Evolutionary conservation across 805 yeast species (phyloP).

Genomic region (Wickerhamomyces chambardii): DNA sequence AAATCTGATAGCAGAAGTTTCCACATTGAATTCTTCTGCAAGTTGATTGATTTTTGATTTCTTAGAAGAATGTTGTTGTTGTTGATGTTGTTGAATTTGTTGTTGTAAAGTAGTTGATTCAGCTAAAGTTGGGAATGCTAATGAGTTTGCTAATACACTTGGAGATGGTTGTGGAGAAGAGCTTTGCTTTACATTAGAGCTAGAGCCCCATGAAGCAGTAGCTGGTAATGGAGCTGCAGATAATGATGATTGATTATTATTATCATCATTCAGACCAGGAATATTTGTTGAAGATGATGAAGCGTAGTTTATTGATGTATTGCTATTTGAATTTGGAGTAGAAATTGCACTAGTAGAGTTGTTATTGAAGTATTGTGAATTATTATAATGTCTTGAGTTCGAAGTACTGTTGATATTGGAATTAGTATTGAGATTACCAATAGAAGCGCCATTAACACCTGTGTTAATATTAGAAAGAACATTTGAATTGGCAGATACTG

Average conservation of each 20-base stretch:
- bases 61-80: slow-evolving; percentile 16
- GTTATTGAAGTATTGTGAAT: slow-evolving; percentile 3
- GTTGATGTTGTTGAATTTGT: slow-evolving; percentile 21
- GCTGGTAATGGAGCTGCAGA: slow-evolving; percentile 51
- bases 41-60: slow-evolving; percentile 17
- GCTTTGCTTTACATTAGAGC: slow-evolving; percentile 5
- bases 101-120: slow-evolving; percentile 27
- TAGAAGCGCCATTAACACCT: no score
- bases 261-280: slow-evolving; percentile 3
- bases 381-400: slow-evolving; percentile 12
- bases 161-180: slow-evolving; percentile 25
- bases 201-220: slow-evolving; percentile 58
- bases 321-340: slow-evolving; percentile 6
- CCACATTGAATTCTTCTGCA: slow-evolving; percentile 25
- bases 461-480: no score
- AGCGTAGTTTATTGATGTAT: slow-evolving; percentile 1
- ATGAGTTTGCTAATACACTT: slow-evolving; percentile 32
- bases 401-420: background rate
- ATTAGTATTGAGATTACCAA: slow-evolving; percentile 2
- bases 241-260: slow-evolving; percentile 8
- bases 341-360: background rate
- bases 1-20: slow-evolving; percentile 34
- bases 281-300: slow-evolving; percentile 5
- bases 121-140: slow-evolving; percentile 55
- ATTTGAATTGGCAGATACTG: no score